These are phyloP conservation scores for Prunus yedoensis DNA, from an alignment of 331 rosid species.

Conservation along the genomic window DNA sequence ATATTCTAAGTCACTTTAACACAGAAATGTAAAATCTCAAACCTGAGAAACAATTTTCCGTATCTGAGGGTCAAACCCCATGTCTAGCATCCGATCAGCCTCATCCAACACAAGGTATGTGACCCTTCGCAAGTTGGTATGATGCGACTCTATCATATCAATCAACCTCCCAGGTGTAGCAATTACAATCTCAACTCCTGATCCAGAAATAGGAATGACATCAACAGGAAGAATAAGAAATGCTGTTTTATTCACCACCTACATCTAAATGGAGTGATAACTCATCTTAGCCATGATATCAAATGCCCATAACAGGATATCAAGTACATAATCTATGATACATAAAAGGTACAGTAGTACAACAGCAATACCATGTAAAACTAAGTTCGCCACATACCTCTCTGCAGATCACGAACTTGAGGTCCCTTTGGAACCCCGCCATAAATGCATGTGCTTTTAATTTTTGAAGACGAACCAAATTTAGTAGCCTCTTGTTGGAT, in stretches of 20 bases:
- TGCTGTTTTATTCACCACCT: background rate
- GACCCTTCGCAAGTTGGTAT: slow-evolving; percentile 66
- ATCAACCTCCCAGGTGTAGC: slow-evolving; percentile 95
- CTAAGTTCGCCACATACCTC: slow-evolving; percentile 52
- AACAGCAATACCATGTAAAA: background rate
- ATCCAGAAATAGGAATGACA: slow-evolving; percentile 16
- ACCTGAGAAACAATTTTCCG: slow-evolving; percentile 66
- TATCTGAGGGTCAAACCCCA: slow-evolving; percentile 73
- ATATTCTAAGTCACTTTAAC: background rate
- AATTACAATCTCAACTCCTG: slow-evolving; percentile 88
- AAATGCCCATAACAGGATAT: background rate
- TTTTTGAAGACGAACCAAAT: slow-evolving; percentile 85
- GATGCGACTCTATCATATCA: slow-evolving; percentile 88
- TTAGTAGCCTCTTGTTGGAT: slow-evolving; percentile 81
- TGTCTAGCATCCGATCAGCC: slow-evolving; percentile 65
- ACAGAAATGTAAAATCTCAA: slow-evolving; percentile 18
- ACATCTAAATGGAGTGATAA: background rate
- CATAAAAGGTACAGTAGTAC: background rate
- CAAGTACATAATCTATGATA: background rate
- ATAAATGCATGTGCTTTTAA: slow-evolving; percentile 81
- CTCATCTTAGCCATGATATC: background rate
- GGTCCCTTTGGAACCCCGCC: slow-evolving; percentile 98
- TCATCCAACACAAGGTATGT: slow-evolving; percentile 54
- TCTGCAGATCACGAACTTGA: slow-evolving; percentile 92
- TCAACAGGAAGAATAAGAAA: slow-evolving; percentile 18